Base-by-base conservation (phyloP, 106 monocot genomes). In the Apostasia shenzhenica region DNA sequence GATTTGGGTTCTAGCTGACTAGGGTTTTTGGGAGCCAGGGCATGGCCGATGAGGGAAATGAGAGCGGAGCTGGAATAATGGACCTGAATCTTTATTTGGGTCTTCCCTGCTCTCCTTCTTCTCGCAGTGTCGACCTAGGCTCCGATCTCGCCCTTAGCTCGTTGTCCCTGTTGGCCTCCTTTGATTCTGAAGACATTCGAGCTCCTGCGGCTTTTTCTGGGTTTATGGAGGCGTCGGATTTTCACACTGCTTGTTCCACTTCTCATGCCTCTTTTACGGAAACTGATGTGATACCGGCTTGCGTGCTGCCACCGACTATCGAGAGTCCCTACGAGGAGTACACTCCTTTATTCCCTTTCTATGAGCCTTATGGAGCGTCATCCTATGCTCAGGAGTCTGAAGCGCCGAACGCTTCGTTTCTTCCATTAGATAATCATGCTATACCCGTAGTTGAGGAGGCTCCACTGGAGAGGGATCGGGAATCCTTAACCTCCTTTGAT, bases 41-140 rank as follows among this genome's bases (percentile, higher is more conserved):
- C 26, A 26, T 26, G 26, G 26, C 26, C 26, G 26, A 26, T 26
- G 26, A 26, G 26, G 26, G 26, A 26, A 26, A 26, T 26, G 26
- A 26, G 26, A 26, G 26, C 26, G 26, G 26, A 26, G 26, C 26
- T 26, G 26, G 26, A 26, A 26, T 26, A 26, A 67, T 67, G 67
- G 67, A 67, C 53, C 48, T 40, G 14, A 67, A 67, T 52, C 67
- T 67, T 4, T 40, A 67, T 52, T 40, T 52, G 62, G 61, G 61
- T 61, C 61, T 42, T 61, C 61, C 61, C 44, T 43, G 40, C 0
- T 45, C 4, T 38, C 50, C 54, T 53, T 42, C 67, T 53, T 41
- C 50, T 41, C 38, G 11, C 40, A 52, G 67, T 45, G 12, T 52
- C 49, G 67, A 67, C 40, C 39, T 67, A 11, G 50, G 52, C 11